These are phyloP conservation scores for Hortiboletus campestris DNA, from an alignment of 768 basidiomycete genomes.

Conservation along the genomic window DNA sequence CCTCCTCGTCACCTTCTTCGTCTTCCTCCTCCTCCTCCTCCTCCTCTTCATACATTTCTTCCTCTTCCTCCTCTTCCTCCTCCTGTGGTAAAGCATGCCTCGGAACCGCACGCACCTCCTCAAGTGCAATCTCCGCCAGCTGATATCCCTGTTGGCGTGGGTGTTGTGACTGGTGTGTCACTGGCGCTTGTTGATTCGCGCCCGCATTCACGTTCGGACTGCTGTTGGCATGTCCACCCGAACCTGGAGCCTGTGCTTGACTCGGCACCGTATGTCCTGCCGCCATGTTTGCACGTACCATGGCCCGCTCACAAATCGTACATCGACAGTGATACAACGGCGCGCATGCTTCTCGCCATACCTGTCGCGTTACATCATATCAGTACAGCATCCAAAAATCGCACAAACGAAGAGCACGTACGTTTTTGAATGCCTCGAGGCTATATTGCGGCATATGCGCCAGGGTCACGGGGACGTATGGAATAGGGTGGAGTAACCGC, in stretches of 20 bases:
- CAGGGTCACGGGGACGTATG: slow-evolving; percentile 60
- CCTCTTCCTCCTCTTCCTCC: slow-evolving; percentile 35
- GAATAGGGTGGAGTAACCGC: slow-evolving; percentile 61
- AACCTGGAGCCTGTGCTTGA: slow-evolving; percentile 19
- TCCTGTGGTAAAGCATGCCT: slow-evolving; percentile 23
- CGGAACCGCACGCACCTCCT: slow-evolving; percentile 22
- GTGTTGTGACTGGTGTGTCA: slow-evolving; percentile 1
- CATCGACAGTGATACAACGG: slow-evolving; percentile 73
- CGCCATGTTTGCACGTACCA: slow-evolving; percentile 47
- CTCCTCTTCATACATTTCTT: slow-evolving; percentile 14
- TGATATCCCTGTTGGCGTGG: slow-evolving; percentile 11
- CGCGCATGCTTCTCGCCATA: slow-evolving; percentile 72
- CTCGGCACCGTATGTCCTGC: slow-evolving; percentile 36
- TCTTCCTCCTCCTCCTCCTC: slow-evolving; percentile 33
- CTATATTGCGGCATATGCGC: slow-evolving; percentile 56
- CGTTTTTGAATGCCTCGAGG: slow-evolving; percentile 54
- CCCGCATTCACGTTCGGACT: neutral
- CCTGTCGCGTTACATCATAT: slow-evolving; percentile 35
- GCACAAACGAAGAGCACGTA: slow-evolving; percentile 34
- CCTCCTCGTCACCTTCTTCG: slow-evolving; percentile 17
- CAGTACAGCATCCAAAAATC: neutral
- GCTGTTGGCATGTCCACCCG: neutral
- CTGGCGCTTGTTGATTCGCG: slow-evolving; percentile 6
- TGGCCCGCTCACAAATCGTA: slow-evolving; percentile 69
- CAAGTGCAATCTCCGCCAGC: slow-evolving; percentile 23